These are phyloP conservation scores for Acorus gramineus DNA, from an alignment of 106 monocot genomes.

Conservation along the genomic window DNA sequence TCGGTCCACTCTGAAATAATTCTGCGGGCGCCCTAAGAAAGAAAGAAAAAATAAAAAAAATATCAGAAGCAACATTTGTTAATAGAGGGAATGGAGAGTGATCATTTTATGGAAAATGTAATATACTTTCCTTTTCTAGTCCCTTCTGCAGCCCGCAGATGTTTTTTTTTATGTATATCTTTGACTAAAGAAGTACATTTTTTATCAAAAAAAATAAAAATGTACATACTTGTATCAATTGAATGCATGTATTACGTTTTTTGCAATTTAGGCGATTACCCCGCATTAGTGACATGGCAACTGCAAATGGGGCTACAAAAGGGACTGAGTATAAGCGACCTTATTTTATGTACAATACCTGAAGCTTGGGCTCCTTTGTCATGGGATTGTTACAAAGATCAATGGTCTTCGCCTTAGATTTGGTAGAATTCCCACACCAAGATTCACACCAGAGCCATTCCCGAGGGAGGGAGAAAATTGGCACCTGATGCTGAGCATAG, in stretches of 20 bases:
- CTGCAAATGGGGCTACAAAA: no score
- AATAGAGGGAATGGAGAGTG: neutral
- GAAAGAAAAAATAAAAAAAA: neutral
- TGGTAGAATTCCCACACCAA: conserved; percentile 97
- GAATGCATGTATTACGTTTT: no score
- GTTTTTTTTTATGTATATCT: no score
- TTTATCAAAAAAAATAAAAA: neutral
- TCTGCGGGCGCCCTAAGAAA: conserved; percentile 73
- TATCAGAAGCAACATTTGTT: neutral
- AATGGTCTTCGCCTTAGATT: conserved; percentile 86
- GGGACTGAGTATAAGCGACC: neutral
- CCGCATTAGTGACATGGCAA: no score
- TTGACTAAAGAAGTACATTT: no score
- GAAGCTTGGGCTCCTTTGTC: conserved; percentile 99
- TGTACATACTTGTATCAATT: neutral
- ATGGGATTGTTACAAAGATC: conserved; percentile 98
- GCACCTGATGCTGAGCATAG: conserved; percentile 94
- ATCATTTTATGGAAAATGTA: neutral
- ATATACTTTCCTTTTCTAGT: neutral
- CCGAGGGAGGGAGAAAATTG: conserved; percentile 96
- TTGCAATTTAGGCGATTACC: no score
- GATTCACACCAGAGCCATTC: conserved; percentile 99
- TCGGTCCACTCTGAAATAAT: conserved; percentile 84
- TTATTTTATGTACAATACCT: conserved; percentile 22
- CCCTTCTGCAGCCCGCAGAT: no score